These are phyloP conservation scores for Aurantiochytrium sp. DNA, from an alignment of 108 stramenopile genomes.

Conservation along the genomic window DNA sequence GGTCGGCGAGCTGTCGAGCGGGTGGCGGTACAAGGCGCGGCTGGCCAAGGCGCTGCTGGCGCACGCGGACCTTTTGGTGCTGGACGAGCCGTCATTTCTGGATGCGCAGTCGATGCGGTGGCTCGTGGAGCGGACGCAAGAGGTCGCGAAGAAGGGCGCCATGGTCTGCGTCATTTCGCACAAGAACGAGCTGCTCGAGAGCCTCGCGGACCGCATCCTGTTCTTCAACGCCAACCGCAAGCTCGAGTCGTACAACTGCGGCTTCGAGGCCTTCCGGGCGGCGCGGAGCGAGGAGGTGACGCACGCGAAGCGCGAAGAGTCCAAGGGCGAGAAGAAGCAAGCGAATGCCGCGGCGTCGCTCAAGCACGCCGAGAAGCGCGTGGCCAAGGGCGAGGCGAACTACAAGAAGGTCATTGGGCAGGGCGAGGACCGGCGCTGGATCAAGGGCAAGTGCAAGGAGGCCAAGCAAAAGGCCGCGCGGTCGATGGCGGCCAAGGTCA, in stretches of 20 bases:
- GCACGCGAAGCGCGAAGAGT: constrained; percentile 30
- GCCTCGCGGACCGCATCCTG: constrained; percentile 53
- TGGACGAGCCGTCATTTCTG: constrained; percentile 69
- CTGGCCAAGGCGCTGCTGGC: constrained; percentile 51
- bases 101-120: constrained; percentile 51
- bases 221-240: constrained; percentile 57
- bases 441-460: constrained; percentile 62
- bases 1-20: constrained; percentile 47
- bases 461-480: constrained; percentile 63
- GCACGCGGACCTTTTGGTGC: constrained; percentile 54
- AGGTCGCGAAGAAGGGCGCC: constrained; percentile 37
- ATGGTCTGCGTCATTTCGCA: constrained; percentile 63
- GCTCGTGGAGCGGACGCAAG: constrained; percentile 39
- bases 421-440: constrained; percentile 48
- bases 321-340: constrained; percentile 11
- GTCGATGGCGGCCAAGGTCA: constrained; percentile 57
- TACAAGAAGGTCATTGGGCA: constrained; percentile 36
- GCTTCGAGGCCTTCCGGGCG: constrained; percentile 47
- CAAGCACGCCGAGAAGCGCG: constrained; percentile 38
- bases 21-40: constrained; percentile 65
- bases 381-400: constrained; percentile 48
- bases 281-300: constrained; percentile 26
- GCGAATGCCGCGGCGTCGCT: constrained; percentile 51
- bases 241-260: constrained; percentile 52
- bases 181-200: constrained; percentile 57